These are phyloP conservation scores for Penicillium samsonianum DNA, from an alignment of 495 filamentous ascomycete genomes.

Conservation along the genomic window DNA sequence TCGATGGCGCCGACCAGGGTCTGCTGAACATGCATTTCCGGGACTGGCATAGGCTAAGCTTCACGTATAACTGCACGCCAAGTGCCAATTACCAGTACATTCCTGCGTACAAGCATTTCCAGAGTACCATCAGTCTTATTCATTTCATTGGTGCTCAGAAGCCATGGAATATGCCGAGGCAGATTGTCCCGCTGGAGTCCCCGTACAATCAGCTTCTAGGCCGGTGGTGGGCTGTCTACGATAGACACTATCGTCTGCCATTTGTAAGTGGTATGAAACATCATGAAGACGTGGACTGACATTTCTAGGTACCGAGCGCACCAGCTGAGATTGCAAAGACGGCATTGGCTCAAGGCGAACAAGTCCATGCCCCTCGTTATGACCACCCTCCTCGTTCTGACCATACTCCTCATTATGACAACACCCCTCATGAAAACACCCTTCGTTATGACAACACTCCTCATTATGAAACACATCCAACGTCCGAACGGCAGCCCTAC, in stretches of 20 bases:
- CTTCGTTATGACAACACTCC: background rate
- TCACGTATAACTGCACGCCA: constrained; percentile 95
- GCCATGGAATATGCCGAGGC: constrained; percentile 77
- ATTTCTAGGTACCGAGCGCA: constrained; percentile 15
- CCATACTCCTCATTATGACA: too few relatives aligned
- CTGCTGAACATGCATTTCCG: constrained; percentile 93
- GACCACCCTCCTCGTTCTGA: too few relatives aligned
- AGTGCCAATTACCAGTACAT: constrained; percentile 93
- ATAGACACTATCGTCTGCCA: constrained; percentile 70
- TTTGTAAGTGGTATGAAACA: constrained; percentile 23
- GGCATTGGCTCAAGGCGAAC: background rate
- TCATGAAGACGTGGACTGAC: constrained; percentile 14
- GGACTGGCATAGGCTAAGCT: constrained; percentile 85
- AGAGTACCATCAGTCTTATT: constrained; percentile 79
- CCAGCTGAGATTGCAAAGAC: background rate
- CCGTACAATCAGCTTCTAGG: constrained; percentile 79
- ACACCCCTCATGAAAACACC: too few relatives aligned
- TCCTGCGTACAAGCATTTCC: constrained; percentile 91
- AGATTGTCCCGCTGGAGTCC: constrained; percentile 53
- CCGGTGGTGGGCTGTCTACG: constrained; percentile 91
- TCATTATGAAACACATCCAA: background rate
- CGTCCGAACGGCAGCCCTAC: constrained; percentile 12
- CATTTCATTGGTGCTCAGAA: constrained; percentile 94
- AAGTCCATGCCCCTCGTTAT: background rate
- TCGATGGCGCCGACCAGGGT: constrained; percentile 97